These are phyloP conservation scores for Populus hybrid DNA, from an alignment of 441 rosid genomes.

Conservation along the genomic window DNA sequence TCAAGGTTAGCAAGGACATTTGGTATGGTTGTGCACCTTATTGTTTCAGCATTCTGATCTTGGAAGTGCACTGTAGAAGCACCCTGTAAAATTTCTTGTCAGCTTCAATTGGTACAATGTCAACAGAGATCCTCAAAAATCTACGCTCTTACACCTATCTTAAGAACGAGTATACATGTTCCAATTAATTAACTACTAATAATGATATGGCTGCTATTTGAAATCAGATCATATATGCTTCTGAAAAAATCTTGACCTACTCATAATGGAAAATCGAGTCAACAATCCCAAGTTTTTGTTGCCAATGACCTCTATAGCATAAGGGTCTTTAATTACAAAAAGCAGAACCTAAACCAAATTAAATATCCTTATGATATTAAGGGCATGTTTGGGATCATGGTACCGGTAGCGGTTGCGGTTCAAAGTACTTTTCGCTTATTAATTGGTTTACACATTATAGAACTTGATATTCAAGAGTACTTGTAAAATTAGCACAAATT, in stretches of 20 bases:
- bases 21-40: slow-evolving; percentile 86
- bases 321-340: neutral
- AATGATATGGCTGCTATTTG: neutral
- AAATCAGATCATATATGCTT: neutral
- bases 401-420: too few relatives aligned
- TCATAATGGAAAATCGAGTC: neutral
- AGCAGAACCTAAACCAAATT: neutral
- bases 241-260: neutral
- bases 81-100: slow-evolving; percentile 46
- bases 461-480: neutral
- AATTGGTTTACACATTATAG: neutral
- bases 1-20: slow-evolving; percentile 92
- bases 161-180: neutral
- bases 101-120: neutral
- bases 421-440: too few relatives aligned
- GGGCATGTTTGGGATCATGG: too few relatives aligned
- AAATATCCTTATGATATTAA: neutral
- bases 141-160: neutral
- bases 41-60: slow-evolving; percentile 76
- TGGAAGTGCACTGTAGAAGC: slow-evolving; percentile 88
- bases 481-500: neutral
- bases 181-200: neutral
- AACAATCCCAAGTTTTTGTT: neutral
- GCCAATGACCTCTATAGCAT: neutral
- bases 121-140: neutral